Conservation (phyloP, 768 basidiomycete genomes). For the Guyanaporus albipodus region DNA sequence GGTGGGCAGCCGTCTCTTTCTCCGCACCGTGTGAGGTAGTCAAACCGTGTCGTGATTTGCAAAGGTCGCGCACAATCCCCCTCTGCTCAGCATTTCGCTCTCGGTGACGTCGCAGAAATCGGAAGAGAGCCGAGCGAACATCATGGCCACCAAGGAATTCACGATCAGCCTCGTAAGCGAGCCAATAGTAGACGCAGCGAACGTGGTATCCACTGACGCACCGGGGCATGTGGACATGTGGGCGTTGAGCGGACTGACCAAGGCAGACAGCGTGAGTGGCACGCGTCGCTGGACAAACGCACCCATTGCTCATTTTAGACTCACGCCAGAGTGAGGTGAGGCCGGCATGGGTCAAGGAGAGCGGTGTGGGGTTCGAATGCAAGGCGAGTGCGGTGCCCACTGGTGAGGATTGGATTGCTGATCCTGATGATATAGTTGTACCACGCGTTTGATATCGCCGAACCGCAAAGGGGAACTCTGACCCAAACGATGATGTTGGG, state of each 20-base stretch:
- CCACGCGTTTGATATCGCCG: conserved; percentile 46
- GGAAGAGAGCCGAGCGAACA: conserved; percentile 66
- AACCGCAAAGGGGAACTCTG: conserved; percentile 33
- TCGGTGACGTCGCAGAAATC: conserved; percentile 39
- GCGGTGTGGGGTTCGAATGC: conserved; percentile 59
- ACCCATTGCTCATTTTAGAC: conserved; percentile 11
- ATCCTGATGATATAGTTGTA: conserved; percentile 38
- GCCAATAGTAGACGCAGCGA: conserved; percentile 54
- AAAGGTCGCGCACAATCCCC: conserved; percentile 58
- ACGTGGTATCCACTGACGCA: conserved; percentile 51
- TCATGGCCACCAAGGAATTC: conserved; percentile 62
- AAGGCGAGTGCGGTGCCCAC: conserved; percentile 39
- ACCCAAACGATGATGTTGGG: conserved; percentile 50
- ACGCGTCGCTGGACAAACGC: conserved; percentile 11
- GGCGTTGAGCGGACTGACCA: conserved; percentile 56
- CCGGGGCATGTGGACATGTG: conserved; percentile 54
- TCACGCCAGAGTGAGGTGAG: conserved; percentile 41
- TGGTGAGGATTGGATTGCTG: conserved; percentile 8
- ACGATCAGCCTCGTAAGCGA: conserved; percentile 72
- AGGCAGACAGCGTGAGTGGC: conserved; percentile 46
- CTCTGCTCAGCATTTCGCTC: conserved; percentile 62
- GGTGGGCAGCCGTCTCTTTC: conserved; percentile 30
- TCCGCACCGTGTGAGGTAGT: conserved; percentile 10
- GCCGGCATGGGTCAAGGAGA: conserved; percentile 53
- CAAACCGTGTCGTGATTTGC: conserved; percentile 3